Conservation (phyloP, 441 rosid genomes). For the Pelargonium citronellum region DNA sequence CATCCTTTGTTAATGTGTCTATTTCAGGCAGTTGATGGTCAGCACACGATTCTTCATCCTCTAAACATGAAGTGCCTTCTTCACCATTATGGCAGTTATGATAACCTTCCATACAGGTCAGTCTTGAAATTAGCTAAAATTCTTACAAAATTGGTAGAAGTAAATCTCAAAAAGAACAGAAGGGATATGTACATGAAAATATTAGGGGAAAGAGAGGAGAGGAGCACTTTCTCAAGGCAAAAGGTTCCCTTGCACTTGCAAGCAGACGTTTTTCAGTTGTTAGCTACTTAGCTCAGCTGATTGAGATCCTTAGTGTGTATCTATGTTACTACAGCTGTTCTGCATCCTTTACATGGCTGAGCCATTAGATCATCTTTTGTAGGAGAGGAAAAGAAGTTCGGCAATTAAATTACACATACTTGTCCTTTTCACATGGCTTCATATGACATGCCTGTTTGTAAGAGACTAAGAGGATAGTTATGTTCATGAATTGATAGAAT, state of each 20-base stretch:
- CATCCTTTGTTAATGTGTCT: conserved; percentile 21
- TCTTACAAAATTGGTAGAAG: background rate
- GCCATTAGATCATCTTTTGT: background rate
- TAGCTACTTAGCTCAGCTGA: no score
- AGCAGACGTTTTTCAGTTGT: background rate
- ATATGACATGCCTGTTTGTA: background rate
- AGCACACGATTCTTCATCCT: conserved; percentile 80
- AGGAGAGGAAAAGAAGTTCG: background rate
- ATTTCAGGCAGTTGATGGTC: conserved; percentile 88
- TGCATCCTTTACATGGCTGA: background rate
- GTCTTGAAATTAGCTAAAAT: conserved; percentile 13
- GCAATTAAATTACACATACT: background rate
- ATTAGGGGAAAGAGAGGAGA: background rate
- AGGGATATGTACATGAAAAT: background rate
- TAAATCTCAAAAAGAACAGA: background rate
- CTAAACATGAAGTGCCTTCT: conserved; percentile 85
- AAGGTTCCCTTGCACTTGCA: background rate
- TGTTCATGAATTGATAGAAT: no score
- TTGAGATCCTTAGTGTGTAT: background rate
- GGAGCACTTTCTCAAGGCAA: background rate
- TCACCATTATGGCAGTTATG: conserved; percentile 79
- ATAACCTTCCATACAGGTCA: conserved; percentile 74
- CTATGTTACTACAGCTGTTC: background rate
- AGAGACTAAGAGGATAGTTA: no score
- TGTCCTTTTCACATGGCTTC: background rate